Conservation (phyloP, 192 early-diverging fungal species). For the Coemansia asiatica region DNA sequence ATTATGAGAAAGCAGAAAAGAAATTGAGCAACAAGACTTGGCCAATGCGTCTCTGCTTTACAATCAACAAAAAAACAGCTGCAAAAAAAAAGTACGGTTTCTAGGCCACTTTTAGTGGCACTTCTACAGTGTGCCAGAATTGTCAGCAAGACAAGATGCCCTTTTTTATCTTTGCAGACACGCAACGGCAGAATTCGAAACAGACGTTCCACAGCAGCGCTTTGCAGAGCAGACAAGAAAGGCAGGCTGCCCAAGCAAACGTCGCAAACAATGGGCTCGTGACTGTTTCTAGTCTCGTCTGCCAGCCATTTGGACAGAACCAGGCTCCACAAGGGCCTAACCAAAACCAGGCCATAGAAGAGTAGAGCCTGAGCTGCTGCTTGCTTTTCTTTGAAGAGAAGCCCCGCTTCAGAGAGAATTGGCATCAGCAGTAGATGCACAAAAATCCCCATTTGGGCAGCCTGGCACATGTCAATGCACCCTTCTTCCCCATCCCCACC, state of each 20-base stretch:
- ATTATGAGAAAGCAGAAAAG: constrained; percentile 1
- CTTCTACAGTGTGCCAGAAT: no score
- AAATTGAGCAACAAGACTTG: constrained; percentile 8
- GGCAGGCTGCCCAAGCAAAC: not conserved
- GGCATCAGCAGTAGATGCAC: not conserved
- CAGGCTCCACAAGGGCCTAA: no score
- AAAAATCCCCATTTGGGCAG: constrained; percentile 2
- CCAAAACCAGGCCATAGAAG: no score
- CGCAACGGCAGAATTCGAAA: not conserved
- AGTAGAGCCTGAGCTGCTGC: no score
- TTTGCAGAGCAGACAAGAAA: not conserved
- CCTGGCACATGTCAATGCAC: constrained; percentile 9
- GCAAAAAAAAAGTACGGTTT: not conserved
- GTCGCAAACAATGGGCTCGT: constrained; percentile 3
- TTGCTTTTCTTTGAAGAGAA: not conserved
- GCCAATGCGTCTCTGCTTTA: not conserved
- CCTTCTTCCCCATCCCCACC: not conserved
- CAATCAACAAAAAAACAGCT: not conserved
- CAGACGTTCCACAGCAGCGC: not conserved
- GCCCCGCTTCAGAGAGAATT: constrained; percentile 4
- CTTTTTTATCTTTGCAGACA: no score
- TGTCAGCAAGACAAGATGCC: no score
- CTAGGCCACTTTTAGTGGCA: no score
- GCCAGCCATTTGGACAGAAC: not conserved
- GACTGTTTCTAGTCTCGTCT: not conserved